Conservation (phyloP, 257 asterid species). For the Jaltomata sinuosa region DNA sequence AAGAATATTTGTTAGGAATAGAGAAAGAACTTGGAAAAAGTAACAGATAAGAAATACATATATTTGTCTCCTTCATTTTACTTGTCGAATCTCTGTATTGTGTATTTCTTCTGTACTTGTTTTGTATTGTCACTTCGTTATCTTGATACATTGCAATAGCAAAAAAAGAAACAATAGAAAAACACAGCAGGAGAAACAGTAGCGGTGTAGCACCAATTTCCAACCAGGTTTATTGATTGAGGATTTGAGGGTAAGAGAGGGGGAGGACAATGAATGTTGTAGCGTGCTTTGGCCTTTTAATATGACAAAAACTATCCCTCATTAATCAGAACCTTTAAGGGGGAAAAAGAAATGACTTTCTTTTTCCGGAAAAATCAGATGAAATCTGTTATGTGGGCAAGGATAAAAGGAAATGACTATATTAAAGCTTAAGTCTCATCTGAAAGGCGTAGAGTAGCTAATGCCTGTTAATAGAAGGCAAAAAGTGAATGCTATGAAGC, state of each 20-base stretch:
- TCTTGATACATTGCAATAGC: neutral
- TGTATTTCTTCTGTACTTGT: neutral
- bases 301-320: neutral
- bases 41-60: neutral
- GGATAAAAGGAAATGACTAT: neutral
- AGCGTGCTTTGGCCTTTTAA: neutral
- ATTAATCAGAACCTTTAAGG: neutral
- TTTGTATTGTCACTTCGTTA: neutral
- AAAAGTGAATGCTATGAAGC: neutral
- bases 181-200: neutral
- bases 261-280: neutral
- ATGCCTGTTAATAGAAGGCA: neutral
- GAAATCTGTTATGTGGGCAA: neutral
- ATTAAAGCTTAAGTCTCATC: neutral
- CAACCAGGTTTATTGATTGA: neutral
- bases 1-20: neutral
- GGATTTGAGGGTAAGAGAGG: neutral
- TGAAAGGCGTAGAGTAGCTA: neutral
- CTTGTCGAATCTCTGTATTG: neutral
- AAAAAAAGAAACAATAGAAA: neutral
- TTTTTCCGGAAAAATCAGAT: neutral
- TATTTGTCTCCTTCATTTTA: neutral
- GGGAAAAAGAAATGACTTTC: neutral
- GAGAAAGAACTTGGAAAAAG: neutral
- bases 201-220: neutral